Base-by-base conservation (phyloP, 139 green algal genomes). In the Spirogloea muscicola region DNA sequence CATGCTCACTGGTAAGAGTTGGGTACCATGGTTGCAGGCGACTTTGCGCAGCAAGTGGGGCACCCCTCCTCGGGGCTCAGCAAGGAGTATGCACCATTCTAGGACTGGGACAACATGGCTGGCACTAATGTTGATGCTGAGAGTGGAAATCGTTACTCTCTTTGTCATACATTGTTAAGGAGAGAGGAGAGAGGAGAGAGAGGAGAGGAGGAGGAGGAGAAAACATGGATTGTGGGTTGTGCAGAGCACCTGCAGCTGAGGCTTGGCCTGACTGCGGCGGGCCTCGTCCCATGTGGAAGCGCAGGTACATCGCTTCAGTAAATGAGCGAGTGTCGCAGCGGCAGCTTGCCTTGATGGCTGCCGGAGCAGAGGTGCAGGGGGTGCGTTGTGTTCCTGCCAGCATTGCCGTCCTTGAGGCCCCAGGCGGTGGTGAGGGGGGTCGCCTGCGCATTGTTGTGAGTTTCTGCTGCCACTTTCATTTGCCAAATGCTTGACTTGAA, bases 31-130 rank as follows among this genome's bases (percentile, higher is more conserved):
- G 41, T 37, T 5, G 61, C 61, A 71, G 61, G 61, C 21, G 63
- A 77, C 38, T 77, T 77, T 31, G 57, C 68, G 29, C 68, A 77
- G 16, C 41, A 76, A n/a, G 63, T 69, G 25, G 6, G 25, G 5
- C 68, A 77, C 3, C 68, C 68, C 13, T 77, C 68, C 1, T 76
- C 68, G 25, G 68, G 68, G 1, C 16, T 77, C 16, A 77, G 55
- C 1, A 77, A 77, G 57, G 68, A 77, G 68, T 79, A 21, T 64
- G 70, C 59, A 16, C 33, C 25, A 63, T n/a, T 27, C 25, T 0
- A 57, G 38, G n/a, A 1, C n/a, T 16, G 13, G 10, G 13, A 64
- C 29, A 31, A 10, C 55, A 10, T 55, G 29, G 10, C 31, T 64
- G 13, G 10, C 55, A 13, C 31, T 64, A 10, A 16, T 16, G 13